Conservation (phyloP, 805 yeast species). For the Pachysolen tannophilus region DNA sequence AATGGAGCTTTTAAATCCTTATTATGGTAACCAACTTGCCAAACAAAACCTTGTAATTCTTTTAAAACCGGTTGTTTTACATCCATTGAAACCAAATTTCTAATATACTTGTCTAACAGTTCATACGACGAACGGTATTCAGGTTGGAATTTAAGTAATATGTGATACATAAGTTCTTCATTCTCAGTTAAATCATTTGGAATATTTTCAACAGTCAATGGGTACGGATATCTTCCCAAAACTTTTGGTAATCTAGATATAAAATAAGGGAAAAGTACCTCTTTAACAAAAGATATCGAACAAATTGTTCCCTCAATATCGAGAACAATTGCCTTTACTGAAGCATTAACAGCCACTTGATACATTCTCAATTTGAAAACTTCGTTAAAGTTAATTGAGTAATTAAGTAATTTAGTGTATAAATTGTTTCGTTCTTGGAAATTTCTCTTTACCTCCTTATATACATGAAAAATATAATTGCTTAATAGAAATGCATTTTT, state of each 20-base stretch:
- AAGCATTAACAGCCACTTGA: too few species aligned
- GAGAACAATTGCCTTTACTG: constrained; percentile 32
- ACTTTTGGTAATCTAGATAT: constrained; percentile 36
- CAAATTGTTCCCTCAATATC: constrained; percentile 94
- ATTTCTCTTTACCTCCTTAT: too few species aligned
- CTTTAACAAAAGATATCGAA: constrained; percentile 84
- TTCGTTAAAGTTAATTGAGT: too few species aligned
- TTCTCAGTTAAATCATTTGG: constrained; percentile 12
- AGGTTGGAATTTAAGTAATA: too few species aligned
- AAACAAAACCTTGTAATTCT: constrained; percentile 73
- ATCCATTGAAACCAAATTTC: constrained; percentile 52
- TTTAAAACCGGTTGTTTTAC: constrained; percentile 73
- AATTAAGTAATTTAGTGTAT: too few species aligned
- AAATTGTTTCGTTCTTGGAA: too few species aligned
- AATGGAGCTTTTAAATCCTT: constrained; percentile 76
- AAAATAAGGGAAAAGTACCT: constrained; percentile 71
- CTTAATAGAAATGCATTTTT: too few species aligned
- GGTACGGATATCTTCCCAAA: constrained; percentile 24
- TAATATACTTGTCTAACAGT: constrained; percentile 38
- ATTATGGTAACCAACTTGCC: constrained; percentile 73
- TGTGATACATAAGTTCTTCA: constrained; percentile 22
- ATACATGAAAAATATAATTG: too few species aligned
- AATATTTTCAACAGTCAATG: too few species aligned
- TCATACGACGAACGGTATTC: constrained; percentile 37
- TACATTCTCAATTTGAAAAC: too few species aligned